Evolutionary conservation across 768 basidiomycete genomes (phyloP).

Genomic region (Paxillus involutus): DNA sequence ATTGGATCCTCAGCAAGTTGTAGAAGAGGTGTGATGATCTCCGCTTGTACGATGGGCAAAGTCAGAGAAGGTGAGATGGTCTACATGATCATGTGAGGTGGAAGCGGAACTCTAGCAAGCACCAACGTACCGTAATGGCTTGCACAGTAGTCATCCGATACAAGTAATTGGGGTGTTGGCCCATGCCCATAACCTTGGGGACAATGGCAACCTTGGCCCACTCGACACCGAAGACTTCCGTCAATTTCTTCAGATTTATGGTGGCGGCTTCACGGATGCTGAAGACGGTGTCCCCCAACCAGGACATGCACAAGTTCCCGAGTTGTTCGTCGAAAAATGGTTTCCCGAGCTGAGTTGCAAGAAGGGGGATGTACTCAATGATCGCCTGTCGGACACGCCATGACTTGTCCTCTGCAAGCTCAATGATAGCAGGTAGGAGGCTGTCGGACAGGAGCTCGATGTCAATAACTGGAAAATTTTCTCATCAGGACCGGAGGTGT

Average conservation of each 20-base stretch:
- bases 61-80: conserved; percentile 93
- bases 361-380: conserved; percentile 99
- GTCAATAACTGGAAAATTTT: conserved; percentile 75
- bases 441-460: conserved; percentile 93
- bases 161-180: conserved; percentile 93
- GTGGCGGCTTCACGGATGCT: conserved; percentile 99
- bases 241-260: conserved; percentile 92
- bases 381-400: conserved; percentile 99
- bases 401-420: conserved; percentile 98
- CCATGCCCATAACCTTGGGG: conserved; percentile 97
- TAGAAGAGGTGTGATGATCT: conserved; percentile 82
- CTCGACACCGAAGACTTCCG: conserved; percentile 97
- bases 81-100: conserved; percentile 41
- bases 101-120: neutral
- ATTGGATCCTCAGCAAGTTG: conserved; percentile 87
- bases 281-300: conserved; percentile 97
- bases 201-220: conserved; percentile 95
- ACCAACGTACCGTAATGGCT: conserved; percentile 82
- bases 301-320: conserved; percentile 96
- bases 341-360: conserved; percentile 96
- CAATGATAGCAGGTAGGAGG: conserved; percentile 95
- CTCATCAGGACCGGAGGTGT: conserved; percentile 8
- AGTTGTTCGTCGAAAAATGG: conserved; percentile 98
- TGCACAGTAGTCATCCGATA: conserved; percentile 99
- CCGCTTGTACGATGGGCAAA: conserved; percentile 77